Evolutionary conservation across 352 stramenopile species (phyloP).

Genomic region (Pythium periplocum): DNA sequence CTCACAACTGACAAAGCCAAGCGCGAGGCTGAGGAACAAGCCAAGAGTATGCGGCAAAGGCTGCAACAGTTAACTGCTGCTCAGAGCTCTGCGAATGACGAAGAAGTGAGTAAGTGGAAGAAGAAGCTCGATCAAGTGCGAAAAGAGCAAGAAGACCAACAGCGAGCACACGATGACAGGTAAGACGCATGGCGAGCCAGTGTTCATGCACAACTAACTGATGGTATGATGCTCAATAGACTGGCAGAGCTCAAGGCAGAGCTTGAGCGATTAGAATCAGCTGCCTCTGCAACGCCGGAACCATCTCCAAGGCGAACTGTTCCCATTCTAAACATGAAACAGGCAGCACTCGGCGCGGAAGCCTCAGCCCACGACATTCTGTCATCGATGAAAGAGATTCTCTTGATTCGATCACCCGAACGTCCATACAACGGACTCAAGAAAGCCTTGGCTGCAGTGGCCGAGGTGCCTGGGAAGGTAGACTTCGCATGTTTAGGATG

Average conservation of each 20-base stretch:
- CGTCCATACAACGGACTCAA: constrained; percentile 77
- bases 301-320: not conserved
- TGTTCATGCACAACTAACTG: not conserved
- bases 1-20: constrained; percentile 28
- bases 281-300: too few relatives aligned
- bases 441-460: constrained; percentile 63
- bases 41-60: constrained; percentile 4
- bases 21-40: constrained; percentile 48
- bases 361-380: constrained; percentile 61
- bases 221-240: too few relatives aligned
- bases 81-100: constrained; percentile 13
- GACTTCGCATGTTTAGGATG: not conserved
- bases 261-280: constrained; percentile 8
- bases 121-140: constrained; percentile 43
- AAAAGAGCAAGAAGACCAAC: constrained; percentile 35
- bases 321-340: constrained; percentile 38
- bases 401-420: constrained; percentile 44
- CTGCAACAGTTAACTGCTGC: too few relatives aligned
- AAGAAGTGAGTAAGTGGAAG: constrained; percentile 44
- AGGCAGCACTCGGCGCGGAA: constrained; percentile 34
- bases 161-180: constrained; percentile 37
- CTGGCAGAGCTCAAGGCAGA: constrained; percentile 7
- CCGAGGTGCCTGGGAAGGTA: constrained; percentile 70
- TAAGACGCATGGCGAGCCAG: constrained; percentile 4
- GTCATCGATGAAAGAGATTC: constrained; percentile 62